phyloP scores from a whole-genome alignment of 2,329 filamentous ascomycete genomes.

The Coleophoma eucalyptorum region DNA sequence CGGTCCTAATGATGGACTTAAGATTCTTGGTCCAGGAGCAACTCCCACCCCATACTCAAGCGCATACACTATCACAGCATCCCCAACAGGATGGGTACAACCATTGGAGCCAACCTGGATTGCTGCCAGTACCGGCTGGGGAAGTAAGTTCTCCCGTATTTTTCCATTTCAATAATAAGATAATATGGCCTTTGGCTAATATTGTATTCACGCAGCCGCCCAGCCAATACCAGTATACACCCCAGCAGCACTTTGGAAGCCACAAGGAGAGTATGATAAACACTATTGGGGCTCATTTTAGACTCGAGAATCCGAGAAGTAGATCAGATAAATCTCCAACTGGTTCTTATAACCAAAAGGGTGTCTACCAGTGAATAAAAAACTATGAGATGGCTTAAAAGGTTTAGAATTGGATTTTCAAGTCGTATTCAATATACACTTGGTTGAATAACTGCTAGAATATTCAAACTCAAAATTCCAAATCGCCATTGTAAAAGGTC shows the following conservation, averaged over 20 bases:
- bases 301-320: constrained; percentile 31
- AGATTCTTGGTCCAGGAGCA: constrained; percentile 6
- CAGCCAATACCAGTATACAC: constrained; percentile 19
- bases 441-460: no score
- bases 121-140: constrained; percentile 25
- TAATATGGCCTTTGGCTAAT: neutral
- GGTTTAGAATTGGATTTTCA: no score
- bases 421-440: no score
- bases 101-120: constrained; percentile 25
- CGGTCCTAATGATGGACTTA: constrained; percentile 14
- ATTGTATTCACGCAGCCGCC: neutral
- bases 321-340: no score
- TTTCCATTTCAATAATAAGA: neutral
- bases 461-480: no score
- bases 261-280: constrained; percentile 24
- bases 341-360: no score
- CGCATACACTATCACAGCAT: constrained; percentile 23
- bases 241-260: constrained; percentile 23
- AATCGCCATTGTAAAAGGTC: no score
- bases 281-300: constrained; percentile 28
- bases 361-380: no score
- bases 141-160: constrained; percentile 17
- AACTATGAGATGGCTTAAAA: no score
- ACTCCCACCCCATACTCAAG: constrained; percentile 17
- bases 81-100: constrained; percentile 21